Base-by-base conservation (phyloP, 2,329 filamentous ascomycete genomes). In the Massarina eburnea region DNA sequence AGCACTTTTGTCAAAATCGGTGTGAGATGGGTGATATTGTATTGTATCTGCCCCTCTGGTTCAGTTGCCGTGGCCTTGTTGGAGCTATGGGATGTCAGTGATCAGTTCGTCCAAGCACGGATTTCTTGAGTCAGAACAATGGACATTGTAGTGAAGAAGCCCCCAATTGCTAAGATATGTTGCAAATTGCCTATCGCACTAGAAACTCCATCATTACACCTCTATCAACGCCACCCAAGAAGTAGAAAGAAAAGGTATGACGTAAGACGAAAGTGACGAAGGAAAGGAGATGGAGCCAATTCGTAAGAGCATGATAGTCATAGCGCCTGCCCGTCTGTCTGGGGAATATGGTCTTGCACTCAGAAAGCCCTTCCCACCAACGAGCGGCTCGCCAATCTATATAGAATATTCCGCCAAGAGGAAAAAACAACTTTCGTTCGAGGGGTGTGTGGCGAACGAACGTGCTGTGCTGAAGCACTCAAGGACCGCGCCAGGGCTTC, bases 191-290 rank as follows among this genome's bases (percentile, higher is more conserved):
- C 27, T 30, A 30, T 26, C 24, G 12, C 6, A 8, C 27, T 30
- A 30, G 12, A 39, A 39, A 41, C 10, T 22, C 17, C 26, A 19
- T 32, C 14, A 32, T 20, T 41, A 53, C 55, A 62, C 54, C 60
- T 66, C 63, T 66, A 64, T 56, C 21, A 58, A 64, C 61, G 52
- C 61, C 58, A 41, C 50, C 58, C 59, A 60, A 24, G 9, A n/a
- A 22, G n/a, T 12, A 21, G 14, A 15, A 24, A 22, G 5, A 38
- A n/a, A 38, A 15, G 10, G 15, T 27, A 43, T 24, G 12, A 18
- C 21, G 19, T 5, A 26, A 19, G 15, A n/a, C n/a, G 33, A 4
- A 38, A 24, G 35, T n/a, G 4, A 8, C 10, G 20, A n/a, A 38
- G 18, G n/a, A 37, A 20, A 38, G 20, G 4, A n/a, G 26, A 42